These are phyloP conservation scores for Fusarium udum DNA, from an alignment of 2,329 filamentous ascomycete species.

Conservation along the genomic window DNA sequence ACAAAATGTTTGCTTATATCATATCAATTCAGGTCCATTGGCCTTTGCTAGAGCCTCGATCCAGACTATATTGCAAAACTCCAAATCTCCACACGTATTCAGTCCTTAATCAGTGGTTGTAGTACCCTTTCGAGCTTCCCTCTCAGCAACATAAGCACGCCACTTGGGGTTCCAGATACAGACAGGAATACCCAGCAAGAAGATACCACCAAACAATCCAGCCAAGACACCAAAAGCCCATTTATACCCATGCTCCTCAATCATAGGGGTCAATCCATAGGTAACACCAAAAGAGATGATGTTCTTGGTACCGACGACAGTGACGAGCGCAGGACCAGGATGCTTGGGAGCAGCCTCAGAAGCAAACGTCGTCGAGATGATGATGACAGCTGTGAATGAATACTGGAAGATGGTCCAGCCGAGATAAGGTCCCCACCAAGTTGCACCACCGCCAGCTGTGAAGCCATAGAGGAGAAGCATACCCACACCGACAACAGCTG, in stretches of 20 bases:
- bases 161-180: conserved; percentile 26
- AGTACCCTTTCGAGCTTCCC: conserved; percentile 1
- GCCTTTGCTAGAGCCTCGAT: fast-evolving
- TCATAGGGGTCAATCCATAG: conserved; percentile 4
- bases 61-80: fast-evolving
- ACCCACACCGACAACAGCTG: conserved; percentile 17
- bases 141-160: conserved; percentile 16
- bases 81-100: not conserved
- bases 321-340: conserved; percentile 10
- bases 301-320: conserved; percentile 14
- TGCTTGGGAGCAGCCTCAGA: conserved; percentile 16
- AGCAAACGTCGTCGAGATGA: conserved; percentile 7
- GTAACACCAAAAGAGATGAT: conserved; percentile 12
- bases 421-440: conserved; percentile 12
- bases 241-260: not conserved
- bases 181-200: conserved; percentile 26
- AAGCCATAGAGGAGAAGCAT: conserved; percentile 27
- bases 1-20: not conserved
- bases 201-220: conserved; percentile 22
- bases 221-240: conserved; percentile 11
- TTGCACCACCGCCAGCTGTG: not conserved
- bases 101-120: not conserved
- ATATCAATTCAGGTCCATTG: not conserved
- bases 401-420: conserved; percentile 20
- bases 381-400: conserved; percentile 6